phyloP scores from a whole-genome alignment of 2,329 filamentous ascomycete species.

The Fusarium papillatum region DNA sequence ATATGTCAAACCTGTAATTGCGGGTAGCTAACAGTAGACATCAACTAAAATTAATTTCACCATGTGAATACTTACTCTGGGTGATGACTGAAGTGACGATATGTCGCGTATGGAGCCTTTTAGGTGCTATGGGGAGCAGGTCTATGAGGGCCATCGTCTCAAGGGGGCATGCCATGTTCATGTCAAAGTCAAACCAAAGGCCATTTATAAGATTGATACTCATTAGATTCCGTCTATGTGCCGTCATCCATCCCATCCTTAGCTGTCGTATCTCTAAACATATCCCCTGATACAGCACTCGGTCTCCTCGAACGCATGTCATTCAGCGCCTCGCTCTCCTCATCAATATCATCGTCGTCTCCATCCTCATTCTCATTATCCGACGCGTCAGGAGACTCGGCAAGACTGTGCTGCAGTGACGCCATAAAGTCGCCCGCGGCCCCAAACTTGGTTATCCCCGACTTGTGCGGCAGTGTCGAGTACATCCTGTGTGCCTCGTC shows the following conservation, averaged over 20 bases:
- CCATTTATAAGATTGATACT: slow-evolving; percentile 4
- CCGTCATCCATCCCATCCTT: slow-evolving; percentile 36
- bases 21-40: neutral
- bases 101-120: neutral
- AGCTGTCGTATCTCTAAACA: slow-evolving; percentile 58
- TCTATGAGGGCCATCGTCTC: neutral
- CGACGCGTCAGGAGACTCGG: slow-evolving; percentile 58
- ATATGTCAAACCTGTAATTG: neutral
- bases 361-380: slow-evolving; percentile 56
- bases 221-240: slow-evolving; percentile 54
- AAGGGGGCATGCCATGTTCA: neutral
- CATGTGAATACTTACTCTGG: neutral
- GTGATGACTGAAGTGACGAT: neutral
- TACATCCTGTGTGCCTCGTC: slow-evolving; percentile 75
- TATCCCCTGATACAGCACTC: slow-evolving; percentile 64
- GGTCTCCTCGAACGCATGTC: slow-evolving; percentile 66
- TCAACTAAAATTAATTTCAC: neutral
- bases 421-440: slow-evolving; percentile 66
- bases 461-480: slow-evolving; percentile 60
- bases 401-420: slow-evolving; percentile 63
- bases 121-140: neutral
- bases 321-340: slow-evolving; percentile 68
- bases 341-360: slow-evolving; percentile 59
- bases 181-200: neutral
- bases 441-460: slow-evolving; percentile 65